Evolutionary conservation across 345 rosid species (phyloP).

Genomic region (Kernera saxatilis): DNA sequence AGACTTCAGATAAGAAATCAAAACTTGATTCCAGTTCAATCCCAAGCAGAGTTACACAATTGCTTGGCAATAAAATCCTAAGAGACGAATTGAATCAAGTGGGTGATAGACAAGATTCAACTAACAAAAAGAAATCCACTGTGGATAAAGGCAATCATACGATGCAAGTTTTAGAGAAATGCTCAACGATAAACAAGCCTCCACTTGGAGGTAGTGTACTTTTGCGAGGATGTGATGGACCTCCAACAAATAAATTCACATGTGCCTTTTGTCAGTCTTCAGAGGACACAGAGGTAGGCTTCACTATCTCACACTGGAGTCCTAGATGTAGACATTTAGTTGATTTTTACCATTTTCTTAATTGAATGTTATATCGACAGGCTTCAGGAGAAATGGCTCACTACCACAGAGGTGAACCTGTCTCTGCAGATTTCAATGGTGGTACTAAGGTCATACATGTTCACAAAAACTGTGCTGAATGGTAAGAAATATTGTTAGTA

Average conservation of each 20-base stretch:
- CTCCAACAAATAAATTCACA: conserved; percentile 12
- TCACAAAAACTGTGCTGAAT: conserved; percentile 80
- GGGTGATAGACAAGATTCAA: conserved; percentile 12
- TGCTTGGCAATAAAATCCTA: conserved; percentile 10
- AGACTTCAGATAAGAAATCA: conserved; percentile 14
- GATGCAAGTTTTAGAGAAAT: conserved; percentile 13
- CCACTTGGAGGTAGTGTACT: conserved; percentile 10
- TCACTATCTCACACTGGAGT: conserved; percentile 2
- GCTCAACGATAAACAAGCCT: conserved; percentile 25
- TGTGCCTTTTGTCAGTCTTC: conserved; percentile 86
- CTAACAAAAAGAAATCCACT: conserved; percentile 5
- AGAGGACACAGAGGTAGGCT: conserved; percentile 59
- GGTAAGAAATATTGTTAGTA: conserved; percentile 45
- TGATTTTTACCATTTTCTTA: background rate
- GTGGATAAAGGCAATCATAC: conserved; percentile 2
- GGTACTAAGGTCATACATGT: conserved; percentile 62
- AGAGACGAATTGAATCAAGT: conserved; percentile 29
- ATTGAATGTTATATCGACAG: conserved; percentile 32
- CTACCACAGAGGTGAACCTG: conserved; percentile 60
- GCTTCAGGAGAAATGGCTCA: conserved; percentile 81
- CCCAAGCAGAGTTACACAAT: conserved; percentile 17
- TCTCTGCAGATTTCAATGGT: conserved; percentile 48
- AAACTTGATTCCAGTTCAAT: conserved; percentile 20
- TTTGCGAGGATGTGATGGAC: conserved; percentile 38
- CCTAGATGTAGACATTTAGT: background rate